Conservation (phyloP, 371 early-diverging fungal genomes). For the Mucor circinelloides region DNA sequence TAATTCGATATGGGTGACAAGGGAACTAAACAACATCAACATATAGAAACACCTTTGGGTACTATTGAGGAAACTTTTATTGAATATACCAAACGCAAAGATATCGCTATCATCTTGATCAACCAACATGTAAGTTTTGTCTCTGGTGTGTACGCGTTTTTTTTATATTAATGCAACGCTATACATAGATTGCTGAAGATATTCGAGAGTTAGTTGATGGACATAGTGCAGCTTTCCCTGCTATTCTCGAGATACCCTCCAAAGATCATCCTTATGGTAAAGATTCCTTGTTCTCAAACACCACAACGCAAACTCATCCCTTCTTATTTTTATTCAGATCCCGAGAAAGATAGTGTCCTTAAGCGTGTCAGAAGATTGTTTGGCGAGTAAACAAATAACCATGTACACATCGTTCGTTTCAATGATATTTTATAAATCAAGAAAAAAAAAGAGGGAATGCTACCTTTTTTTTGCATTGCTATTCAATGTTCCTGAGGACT, state of each 20-base stretch:
- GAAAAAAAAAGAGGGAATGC: not conserved
- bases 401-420: not conserved
- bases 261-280: slow-evolving; percentile 97
- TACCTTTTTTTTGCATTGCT: not conserved
- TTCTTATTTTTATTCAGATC: slow-evolving; percentile 44
- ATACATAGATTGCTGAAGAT: slow-evolving; percentile 85
- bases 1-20: slow-evolving; percentile 15
- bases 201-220: slow-evolving; percentile 91
- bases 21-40: slow-evolving; percentile 18
- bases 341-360: slow-evolving; percentile 92
- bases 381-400: slow-evolving; percentile 62
- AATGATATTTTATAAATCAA: not conserved
- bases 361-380: slow-evolving; percentile 94
- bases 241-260: slow-evolving; percentile 97
- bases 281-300: slow-evolving; percentile 16
- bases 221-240: slow-evolving; percentile 92
- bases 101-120: slow-evolving; percentile 97
- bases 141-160: not conserved
- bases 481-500: not conserved
- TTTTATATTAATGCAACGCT: not conserved
- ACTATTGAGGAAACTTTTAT: slow-evolving; percentile 89
- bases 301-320: not conserved
- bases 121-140: slow-evolving; percentile 86
- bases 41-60: slow-evolving; percentile 85
- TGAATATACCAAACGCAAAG: slow-evolving; percentile 90